A percentile compares a stretch with the other conserved stretches of the same genome.
phyloP scores from a whole-genome alignment of 1,284 basidiomycete species.

The Cronartium quercuum region DNA sequence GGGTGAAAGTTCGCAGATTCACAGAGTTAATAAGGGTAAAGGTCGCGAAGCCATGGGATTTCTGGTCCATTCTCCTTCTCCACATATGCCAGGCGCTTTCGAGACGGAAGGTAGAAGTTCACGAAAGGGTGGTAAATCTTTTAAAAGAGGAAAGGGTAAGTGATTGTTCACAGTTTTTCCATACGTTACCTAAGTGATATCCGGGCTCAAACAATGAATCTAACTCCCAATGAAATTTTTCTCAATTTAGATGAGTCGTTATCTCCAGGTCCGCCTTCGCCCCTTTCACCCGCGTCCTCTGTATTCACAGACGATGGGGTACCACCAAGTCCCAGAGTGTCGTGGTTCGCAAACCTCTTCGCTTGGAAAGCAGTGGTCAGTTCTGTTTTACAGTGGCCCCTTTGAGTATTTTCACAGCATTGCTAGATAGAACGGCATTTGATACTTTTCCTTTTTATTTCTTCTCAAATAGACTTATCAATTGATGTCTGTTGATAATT shows the following conservation, averaged over 20 bases:
- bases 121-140: constrained; percentile 22
- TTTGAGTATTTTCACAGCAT: background rate
- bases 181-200: too few relatives aligned
- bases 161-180: too few relatives aligned
- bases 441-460: background rate
- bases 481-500: constrained; percentile 29
- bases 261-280: constrained; percentile 26
- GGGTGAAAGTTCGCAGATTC: background rate
- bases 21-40: constrained; percentile 24
- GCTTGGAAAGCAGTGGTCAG: constrained; percentile 30
- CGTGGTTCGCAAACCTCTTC: constrained; percentile 37
- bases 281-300: constrained; percentile 33
- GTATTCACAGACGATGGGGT: constrained; percentile 21
- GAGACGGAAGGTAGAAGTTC: constrained; percentile 9
- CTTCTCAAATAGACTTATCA: constrained; percentile 11
- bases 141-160: constrained; percentile 11
- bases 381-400: too few relatives aligned
- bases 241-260: too few relatives aligned
- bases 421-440: background rate
- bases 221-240: too few relatives aligned
- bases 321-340: constrained; percentile 26
- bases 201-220: too few relatives aligned
- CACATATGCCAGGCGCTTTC: background rate
- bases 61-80: background rate
- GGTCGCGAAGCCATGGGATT: constrained; percentile 19